These are phyloP conservation scores for Spathaspora boniae DNA, from an alignment of 805 yeast genomes.

Conservation along the genomic window DNA sequence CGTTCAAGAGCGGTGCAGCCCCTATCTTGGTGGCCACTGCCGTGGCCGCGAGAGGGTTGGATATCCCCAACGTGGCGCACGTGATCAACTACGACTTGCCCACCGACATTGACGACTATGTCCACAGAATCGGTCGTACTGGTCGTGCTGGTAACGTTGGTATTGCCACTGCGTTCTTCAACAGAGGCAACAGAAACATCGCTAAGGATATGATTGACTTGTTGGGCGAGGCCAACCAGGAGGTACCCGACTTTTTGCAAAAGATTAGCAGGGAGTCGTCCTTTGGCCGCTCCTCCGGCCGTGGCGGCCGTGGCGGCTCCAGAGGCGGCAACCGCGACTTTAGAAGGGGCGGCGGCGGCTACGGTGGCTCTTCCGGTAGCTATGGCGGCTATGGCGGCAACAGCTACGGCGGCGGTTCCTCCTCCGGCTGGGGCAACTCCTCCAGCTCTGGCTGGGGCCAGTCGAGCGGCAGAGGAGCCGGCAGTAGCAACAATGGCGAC, in stretches of 20 bases:
- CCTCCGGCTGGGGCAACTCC: constrained; percentile 15
- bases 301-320: constrained; percentile 48
- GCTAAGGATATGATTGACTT: constrained; percentile 84
- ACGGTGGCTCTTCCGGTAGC: constrained; percentile 28
- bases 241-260: constrained; percentile 85
- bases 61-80: constrained; percentile 97
- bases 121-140: constrained; percentile 99
- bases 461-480: constrained; percentile 8
- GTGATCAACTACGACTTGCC: constrained; percentile 98
- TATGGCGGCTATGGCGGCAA: constrained; percentile 16
- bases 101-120: constrained; percentile 95
- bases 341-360: constrained; percentile 40
- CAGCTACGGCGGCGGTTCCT: constrained; percentile 14
- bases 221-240: constrained; percentile 95
- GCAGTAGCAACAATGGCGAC: constrained; percentile 12
- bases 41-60: constrained; percentile 99
- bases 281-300: constrained; percentile 37
- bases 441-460: constrained; percentile 10
- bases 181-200: constrained; percentile 89
- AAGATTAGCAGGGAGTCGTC: constrained; percentile 75
- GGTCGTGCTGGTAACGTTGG: constrained; percentile 99
- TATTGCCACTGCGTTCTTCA: constrained; percentile 96
- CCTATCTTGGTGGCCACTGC: constrained; percentile 98
- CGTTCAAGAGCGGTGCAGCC: constrained; percentile 88
- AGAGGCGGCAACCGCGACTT: constrained; percentile 48